Percentiles rank a stretch among this genome's conserved stretches.
phyloP scores from a whole-genome alignment of 345 rosid species.

The Pugionium cornutum region DNA sequence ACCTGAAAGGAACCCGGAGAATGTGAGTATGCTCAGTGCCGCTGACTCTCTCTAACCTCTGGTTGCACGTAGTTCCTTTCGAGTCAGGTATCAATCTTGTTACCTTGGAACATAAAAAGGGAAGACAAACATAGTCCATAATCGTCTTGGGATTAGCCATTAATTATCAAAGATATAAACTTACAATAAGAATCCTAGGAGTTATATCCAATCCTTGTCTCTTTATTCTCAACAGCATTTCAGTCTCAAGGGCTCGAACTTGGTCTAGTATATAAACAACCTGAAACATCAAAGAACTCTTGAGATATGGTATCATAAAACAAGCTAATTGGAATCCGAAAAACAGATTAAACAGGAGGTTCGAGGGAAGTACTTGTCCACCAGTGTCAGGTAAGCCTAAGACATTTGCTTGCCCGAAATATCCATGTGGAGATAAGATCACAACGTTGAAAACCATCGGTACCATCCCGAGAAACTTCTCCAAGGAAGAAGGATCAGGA shows the following conservation, averaged over 20 bases:
- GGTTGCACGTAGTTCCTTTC: conserved; percentile 93
- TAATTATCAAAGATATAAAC: conserved; percentile 20
- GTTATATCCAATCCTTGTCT: conserved; percentile 82
- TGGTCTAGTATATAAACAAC: conserved; percentile 96
- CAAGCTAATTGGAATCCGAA: background rate
- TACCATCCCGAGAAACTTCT: conserved; percentile 88
- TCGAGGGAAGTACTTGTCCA: conserved; percentile 66
- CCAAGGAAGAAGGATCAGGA: conserved; percentile 89
- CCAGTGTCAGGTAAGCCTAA: conserved; percentile 99
- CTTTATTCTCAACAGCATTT: conserved; percentile 85
- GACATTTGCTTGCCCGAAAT: conserved; percentile 99
- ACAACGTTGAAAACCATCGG: conserved; percentile 97
- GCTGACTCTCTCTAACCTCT: conserved; percentile 84
- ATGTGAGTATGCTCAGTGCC: conserved; percentile 88
- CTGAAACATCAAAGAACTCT: conserved; percentile 41
- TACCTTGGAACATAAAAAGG: conserved; percentile 47
- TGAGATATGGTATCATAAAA: background rate
- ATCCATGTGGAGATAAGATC: conserved; percentile 94
- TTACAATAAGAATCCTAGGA: conserved; percentile 87
- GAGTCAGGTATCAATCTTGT: conserved; percentile 93
- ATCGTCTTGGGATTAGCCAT: background rate
- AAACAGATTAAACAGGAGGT: background rate
- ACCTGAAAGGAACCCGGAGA: conserved; percentile 89
- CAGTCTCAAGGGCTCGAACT: conserved; percentile 92
- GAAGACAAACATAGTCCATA: conserved; percentile 20